A percentile compares a stretch with the other conserved stretches of the same genome.
Evolutionary conservation across 208 protist genomes (phyloP).

Genomic region (Leishmania turanica): DNA sequence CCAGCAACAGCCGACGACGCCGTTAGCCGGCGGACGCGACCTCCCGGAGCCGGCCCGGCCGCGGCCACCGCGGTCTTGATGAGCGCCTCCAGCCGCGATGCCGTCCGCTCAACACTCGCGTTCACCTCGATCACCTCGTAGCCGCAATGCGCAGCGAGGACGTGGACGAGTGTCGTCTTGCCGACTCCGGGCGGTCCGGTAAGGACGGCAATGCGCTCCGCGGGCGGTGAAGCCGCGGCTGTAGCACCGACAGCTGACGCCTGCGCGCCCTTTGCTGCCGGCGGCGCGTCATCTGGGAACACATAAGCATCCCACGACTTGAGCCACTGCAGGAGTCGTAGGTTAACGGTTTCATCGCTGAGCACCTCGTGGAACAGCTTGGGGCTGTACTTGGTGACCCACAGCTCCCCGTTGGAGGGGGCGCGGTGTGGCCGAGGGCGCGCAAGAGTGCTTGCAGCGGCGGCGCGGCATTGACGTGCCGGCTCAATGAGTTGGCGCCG

Average conservation of each 20-base stretch:
- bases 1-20: neutral
- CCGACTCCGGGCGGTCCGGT: conserved; percentile 94
- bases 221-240: conserved; percentile 33
- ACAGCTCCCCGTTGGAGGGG: conserved; percentile 37
- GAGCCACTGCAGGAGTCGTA: conserved; percentile 82
- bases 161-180: conserved; percentile 96
- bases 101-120: conserved; percentile 91
- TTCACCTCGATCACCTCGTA: conserved; percentile 96
- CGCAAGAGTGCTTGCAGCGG: neutral
- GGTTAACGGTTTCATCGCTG: conserved; percentile 80
- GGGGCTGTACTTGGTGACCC: conserved; percentile 79
- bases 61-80: conserved; percentile 68
- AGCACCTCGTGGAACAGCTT: conserved; percentile 79
- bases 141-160: conserved; percentile 92
- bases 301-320: conserved; percentile 82
- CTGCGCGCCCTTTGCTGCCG: neutral
- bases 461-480: neutral
- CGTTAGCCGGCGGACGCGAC: conserved; percentile 9
- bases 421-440: neutral
- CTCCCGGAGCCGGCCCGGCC: conserved; percentile 26
- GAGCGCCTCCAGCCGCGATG: conserved; percentile 60
- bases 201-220: conserved; percentile 80
- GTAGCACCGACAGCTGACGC: neutral
- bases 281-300: conserved; percentile 34
- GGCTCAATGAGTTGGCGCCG: neutral